Base-by-base conservation (phyloP, 108 stramenopile species). In the Nitzschia sp. region DNA sequence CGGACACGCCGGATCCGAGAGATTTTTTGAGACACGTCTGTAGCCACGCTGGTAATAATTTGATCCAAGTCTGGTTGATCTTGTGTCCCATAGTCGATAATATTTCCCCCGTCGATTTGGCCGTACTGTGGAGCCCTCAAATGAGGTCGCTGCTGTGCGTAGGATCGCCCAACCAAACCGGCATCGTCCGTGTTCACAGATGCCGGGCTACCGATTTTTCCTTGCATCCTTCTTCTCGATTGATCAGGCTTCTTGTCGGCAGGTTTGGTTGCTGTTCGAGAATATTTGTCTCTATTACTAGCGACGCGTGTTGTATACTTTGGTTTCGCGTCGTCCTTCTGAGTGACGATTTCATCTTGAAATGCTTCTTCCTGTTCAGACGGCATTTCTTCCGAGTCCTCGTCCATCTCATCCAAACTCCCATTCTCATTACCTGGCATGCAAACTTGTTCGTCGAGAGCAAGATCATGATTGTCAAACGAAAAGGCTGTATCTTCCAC, bases 1-100 rank as follows among this genome's bases (percentile, higher is more conserved):
- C 79, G 80, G 17, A 89, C 75, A 2, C 80, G 80, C 0, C 73
- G 41, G n/a, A 89, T 68, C 1, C 74, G 65, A 23, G 82, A 76
- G 13, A 91, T 72, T 11, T 88, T 82, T 29, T 77, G 67, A 2
- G 83, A 62, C 22, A 90, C 63, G 26, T 72, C 76, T 16, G 71
- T 73, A 13, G 76, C 66, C 4, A 84, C 76, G 36, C 77, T 76
- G 2, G 66, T 53, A 58, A 84, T 63, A 27, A 84, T 77, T 60
- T 78, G 79, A 55, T 84, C 78, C 50, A 84, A 31, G 58, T 82
- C 76, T 13, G 69, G 66, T 2, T 56, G 67, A 21, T 60, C 75
- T 27, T 62, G 66, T 19, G 66, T 47, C 3, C 73, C 73, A 34
- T 73, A 66, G 53, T 73, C 73, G 27, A 73, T 33, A 9, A 73